These are phyloP conservation scores for Astrothelium subdiscretum DNA, from an alignment of 495 filamentous ascomycete genomes.

Conservation along the genomic window DNA sequence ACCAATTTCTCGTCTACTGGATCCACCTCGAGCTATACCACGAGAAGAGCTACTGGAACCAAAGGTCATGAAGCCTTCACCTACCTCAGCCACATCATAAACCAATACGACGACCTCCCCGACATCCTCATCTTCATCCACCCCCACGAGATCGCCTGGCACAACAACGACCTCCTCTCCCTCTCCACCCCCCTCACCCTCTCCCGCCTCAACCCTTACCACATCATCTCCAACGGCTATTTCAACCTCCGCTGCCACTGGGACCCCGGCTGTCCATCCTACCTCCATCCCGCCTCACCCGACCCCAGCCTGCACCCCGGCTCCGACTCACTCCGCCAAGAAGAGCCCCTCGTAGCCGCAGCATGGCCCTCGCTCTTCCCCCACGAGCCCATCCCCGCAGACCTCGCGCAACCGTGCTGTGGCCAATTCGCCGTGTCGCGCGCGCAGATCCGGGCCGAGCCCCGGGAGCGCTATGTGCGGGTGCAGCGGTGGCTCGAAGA, in stretches of 20 bases:
- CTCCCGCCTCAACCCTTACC: conserved; percentile 29
- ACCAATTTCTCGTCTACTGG: background rate
- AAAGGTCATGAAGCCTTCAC: conserved; percentile 72
- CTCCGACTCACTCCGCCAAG: conserved; percentile 41
- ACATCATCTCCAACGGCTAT: conserved; percentile 36
- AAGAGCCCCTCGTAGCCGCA: conserved; percentile 43
- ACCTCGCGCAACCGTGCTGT: conserved; percentile 45
- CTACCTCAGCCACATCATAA: conserved; percentile 61
- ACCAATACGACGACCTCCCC: conserved; percentile 56
- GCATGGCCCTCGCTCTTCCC: conserved; percentile 33
- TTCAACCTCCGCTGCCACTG: conserved; percentile 42
- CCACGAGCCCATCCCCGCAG: conserved; percentile 38
- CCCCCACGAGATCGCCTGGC: conserved; percentile 53
- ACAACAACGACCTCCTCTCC: conserved; percentile 43
- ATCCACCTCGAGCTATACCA: background rate
- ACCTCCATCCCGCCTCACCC: conserved; percentile 43
- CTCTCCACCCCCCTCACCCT: conserved; percentile 33
- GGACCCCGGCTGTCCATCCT: conserved; percentile 41
- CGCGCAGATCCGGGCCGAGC: conserved; percentile 38
- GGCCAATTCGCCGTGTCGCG: conserved; percentile 49
- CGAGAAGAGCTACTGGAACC: background rate
- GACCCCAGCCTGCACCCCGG: background rate
- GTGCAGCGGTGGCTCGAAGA: conserved; percentile 59
- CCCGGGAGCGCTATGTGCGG: conserved; percentile 46
- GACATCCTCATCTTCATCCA: conserved; percentile 64